Conservation (phyloP, 768 basidiomycete genomes). For the Nidularia sp. region DNA sequence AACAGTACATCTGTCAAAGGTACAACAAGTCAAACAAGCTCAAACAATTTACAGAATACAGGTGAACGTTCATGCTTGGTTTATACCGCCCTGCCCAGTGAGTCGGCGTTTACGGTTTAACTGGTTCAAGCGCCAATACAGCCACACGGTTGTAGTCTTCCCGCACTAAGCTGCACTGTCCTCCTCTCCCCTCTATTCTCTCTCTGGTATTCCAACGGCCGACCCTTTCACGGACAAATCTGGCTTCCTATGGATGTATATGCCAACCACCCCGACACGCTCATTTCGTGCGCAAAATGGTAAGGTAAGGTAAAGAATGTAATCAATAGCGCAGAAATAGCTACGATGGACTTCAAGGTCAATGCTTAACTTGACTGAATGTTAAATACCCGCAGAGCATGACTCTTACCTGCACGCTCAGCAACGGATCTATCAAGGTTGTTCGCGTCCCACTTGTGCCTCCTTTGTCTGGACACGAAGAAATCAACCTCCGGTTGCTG, state of each 20-base stretch:
- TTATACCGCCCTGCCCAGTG: too few species aligned
- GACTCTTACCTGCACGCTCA: slow-evolving; percentile 61
- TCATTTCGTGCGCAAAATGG: slow-evolving; percentile 80
- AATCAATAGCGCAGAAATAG: slow-evolving; percentile 67
- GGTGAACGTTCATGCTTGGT: too few species aligned
- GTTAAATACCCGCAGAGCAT: slow-evolving; percentile 44
- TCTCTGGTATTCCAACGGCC: slow-evolving; percentile 30
- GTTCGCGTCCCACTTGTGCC: slow-evolving; percentile 64
- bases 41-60: too few species aligned
- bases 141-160: too few species aligned
- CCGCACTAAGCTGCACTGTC: too few species aligned
- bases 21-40: too few species aligned
- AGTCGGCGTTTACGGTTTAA: too few species aligned
- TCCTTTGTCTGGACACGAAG: slow-evolving; percentile 69
- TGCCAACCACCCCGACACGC: slow-evolving; percentile 80
- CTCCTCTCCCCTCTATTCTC: too few species aligned
- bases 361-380: slow-evolving; percentile 5
- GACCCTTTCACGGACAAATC: slow-evolving; percentile 78
- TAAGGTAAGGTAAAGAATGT: slow-evolving; percentile 58
- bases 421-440: slow-evolving; percentile 39
- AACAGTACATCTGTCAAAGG: too few species aligned
- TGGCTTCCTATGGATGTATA: slow-evolving; percentile 79
- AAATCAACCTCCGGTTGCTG: slow-evolving; percentile 76
- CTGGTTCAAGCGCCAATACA: too few species aligned
- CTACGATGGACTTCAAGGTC: slow-evolving; percentile 63